phyloP scores from a whole-genome alignment of 2,329 filamentous ascomycete species.

The Colletotrichum shisoi region DNA sequence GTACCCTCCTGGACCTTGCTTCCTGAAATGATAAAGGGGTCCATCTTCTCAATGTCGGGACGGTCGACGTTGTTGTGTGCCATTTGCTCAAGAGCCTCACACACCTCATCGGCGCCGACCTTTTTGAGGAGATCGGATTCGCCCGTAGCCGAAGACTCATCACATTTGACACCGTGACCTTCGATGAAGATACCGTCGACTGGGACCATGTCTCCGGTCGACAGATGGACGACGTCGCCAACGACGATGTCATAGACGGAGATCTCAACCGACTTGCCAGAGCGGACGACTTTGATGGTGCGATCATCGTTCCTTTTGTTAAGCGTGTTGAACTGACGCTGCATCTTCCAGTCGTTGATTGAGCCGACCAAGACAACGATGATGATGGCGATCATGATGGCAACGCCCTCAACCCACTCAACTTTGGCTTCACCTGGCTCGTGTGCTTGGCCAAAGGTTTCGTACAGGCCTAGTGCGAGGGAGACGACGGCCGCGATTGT shows the following conservation, averaged over 20 bases:
- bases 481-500: constrained; percentile 74
- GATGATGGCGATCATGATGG: constrained; percentile 67
- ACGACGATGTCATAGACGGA: constrained; percentile 71
- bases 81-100: constrained; percentile 61
- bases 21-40: constrained; percentile 71
- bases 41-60: constrained; percentile 44
- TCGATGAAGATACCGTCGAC: constrained; percentile 72
- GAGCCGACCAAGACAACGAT: constrained; percentile 69
- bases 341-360: constrained; percentile 69
- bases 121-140: constrained; percentile 76
- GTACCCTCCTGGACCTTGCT: constrained; percentile 63
- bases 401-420: constrained; percentile 71
- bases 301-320: constrained; percentile 68
- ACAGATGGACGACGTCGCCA: constrained; percentile 72
- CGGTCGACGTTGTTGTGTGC: constrained; percentile 52
- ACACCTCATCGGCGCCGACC: constrained; percentile 65
- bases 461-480: constrained; percentile 73
- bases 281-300: constrained; percentile 70
- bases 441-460: constrained; percentile 62
- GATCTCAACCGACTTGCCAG: constrained; percentile 66
- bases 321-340: constrained; percentile 66
- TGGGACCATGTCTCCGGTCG: constrained; percentile 72
- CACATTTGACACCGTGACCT: constrained; percentile 71
- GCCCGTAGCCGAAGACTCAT: constrained; percentile 74
- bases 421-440: constrained; percentile 54